phyloP scores from a whole-genome alignment of 352 stramenopile species.

The Thalassiosira oceanica region DNA sequence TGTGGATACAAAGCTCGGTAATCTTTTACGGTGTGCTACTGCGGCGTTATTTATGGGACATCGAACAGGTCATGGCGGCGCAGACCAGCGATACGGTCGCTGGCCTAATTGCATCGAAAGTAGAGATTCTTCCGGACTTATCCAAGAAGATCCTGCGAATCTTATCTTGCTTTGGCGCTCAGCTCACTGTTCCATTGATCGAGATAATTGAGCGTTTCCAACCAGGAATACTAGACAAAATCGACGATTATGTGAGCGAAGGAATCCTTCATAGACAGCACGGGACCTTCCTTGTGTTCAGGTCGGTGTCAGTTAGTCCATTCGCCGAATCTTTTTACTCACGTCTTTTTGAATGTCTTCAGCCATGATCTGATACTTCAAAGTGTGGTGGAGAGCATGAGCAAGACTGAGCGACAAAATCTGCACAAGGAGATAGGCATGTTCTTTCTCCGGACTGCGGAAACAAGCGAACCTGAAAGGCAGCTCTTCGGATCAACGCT shows the following conservation, averaged over 20 bases:
- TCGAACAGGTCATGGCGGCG: background rate
- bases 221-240: background rate
- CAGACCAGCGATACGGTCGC: constrained; percentile 29
- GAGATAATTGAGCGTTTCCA: constrained; percentile 9
- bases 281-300: no score
- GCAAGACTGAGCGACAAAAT: no score
- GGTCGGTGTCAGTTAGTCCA: no score
- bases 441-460: no score
- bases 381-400: no score
- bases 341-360: no score
- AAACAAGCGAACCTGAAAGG: no score
- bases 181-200: constrained; percentile 14
- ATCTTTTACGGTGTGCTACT: constrained; percentile 25
- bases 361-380: no score
- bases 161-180: constrained; percentile 40
- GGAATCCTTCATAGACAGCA: constrained; percentile 24
- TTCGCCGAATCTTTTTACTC: no score
- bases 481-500: no score
- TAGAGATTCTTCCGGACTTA: constrained; percentile 11
- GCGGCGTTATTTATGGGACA: constrained; percentile 28
- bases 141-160: constrained; percentile 9
- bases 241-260: constrained; percentile 1
- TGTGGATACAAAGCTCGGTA: constrained; percentile 16
- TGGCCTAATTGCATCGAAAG: constrained; percentile 26
- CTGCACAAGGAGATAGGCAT: no score